Evolutionary conservation across 345 rosid genomes (phyloP), one percentile per base, ranked within the genome.

Genomic region (Diplotaxis tenuifolia): DNA sequence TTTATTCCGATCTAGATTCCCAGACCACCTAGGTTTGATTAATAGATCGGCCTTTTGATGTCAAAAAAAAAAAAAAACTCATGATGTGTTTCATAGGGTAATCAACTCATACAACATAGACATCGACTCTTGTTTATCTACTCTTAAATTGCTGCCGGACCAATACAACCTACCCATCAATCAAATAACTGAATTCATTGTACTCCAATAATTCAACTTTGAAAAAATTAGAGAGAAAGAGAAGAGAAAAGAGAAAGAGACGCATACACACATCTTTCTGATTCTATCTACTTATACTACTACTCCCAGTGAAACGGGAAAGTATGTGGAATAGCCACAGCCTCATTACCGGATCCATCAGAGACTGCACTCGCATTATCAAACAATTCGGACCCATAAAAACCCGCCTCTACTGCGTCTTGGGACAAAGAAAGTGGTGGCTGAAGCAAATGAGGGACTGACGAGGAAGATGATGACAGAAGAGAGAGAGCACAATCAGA

Each of bases 401-500:
- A 55, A 54, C 12, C 75, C 42, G 86, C 72, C 66, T 77, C 83
- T 21, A 83, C 74, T 68, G 79, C 83, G 9, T 77, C 79, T 56
- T 63, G 61, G 2, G 80, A 63, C 67, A 77, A 59, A 25, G 76
- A 65, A 23, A 59, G 65, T 45, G 72, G 73, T 14, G 77, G 76
- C 52, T 78, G 81, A 78, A 78, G 62, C 81, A 72, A 42, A 67
- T 65, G 77, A 31, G 73, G 73, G 14, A 60, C 80, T 40, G 80
- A 75, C 0, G 75, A 59, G 6, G 75, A 76, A 14, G 79, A 77
- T 45, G 87, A 81, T 71, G 90, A 84, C 92, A 89, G 96, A 84
- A 89, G 96, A 89, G 96, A 89, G 96, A 86, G 92, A 89, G 96
- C 96, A 83, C 96, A 89, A 68, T 87, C 89, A 19, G 89, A 82